These are phyloP conservation scores for Aspergillus bertholletiae DNA, from an alignment of 495 filamentous ascomycete genomes.

Conservation along the genomic window DNA sequence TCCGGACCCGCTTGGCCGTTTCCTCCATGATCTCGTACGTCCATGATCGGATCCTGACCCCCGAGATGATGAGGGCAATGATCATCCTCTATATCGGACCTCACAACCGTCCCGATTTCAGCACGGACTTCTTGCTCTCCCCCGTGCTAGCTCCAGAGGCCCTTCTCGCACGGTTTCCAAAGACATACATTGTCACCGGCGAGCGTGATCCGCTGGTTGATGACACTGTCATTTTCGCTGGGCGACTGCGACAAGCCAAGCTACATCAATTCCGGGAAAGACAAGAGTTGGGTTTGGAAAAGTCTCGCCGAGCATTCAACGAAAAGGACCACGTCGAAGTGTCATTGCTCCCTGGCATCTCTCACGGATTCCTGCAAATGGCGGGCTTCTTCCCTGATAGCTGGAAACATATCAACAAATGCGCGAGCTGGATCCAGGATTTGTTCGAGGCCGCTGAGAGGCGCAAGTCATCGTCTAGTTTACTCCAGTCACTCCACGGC, in stretches of 20 bases:
- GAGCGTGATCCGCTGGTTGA: slow-evolving; percentile 95
- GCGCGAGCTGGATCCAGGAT: slow-evolving; percentile 72
- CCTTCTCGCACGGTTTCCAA: slow-evolving; percentile 79
- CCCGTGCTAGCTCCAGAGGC: slow-evolving; percentile 85
- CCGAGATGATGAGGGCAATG: slow-evolving; percentile 99
- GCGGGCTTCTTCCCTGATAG: slow-evolving; percentile 80
- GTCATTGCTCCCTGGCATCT: slow-evolving; percentile 77
- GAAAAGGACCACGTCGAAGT: slow-evolving; percentile 80
- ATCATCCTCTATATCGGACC: slow-evolving; percentile 97
- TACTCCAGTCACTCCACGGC: slow-evolving; percentile 12
- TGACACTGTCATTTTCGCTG: slow-evolving; percentile 94
- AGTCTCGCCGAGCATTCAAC: slow-evolving; percentile 54
- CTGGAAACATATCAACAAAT: slow-evolving; percentile 74
- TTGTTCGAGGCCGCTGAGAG: slow-evolving; percentile 56
- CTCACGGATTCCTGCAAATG: slow-evolving; percentile 92
- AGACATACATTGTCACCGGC: slow-evolving; percentile 88
- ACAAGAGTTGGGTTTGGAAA: slow-evolving; percentile 58
- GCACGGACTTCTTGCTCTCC: slow-evolving; percentile 82
- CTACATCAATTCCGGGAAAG: slow-evolving; percentile 60
- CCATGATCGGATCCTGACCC: slow-evolving; percentile 89
- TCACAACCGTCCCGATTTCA: slow-evolving; percentile 87
- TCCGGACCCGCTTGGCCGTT: slow-evolving; percentile 83
- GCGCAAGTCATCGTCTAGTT: slow-evolving; percentile 21
- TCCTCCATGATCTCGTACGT: slow-evolving; percentile 98
- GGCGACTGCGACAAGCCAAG: slow-evolving; percentile 79